A percentile compares a stretch with the other conserved stretches of the same genome.
Conservation (phyloP, 73 alveolate species). For the Paramecium caudatum region DNA sequence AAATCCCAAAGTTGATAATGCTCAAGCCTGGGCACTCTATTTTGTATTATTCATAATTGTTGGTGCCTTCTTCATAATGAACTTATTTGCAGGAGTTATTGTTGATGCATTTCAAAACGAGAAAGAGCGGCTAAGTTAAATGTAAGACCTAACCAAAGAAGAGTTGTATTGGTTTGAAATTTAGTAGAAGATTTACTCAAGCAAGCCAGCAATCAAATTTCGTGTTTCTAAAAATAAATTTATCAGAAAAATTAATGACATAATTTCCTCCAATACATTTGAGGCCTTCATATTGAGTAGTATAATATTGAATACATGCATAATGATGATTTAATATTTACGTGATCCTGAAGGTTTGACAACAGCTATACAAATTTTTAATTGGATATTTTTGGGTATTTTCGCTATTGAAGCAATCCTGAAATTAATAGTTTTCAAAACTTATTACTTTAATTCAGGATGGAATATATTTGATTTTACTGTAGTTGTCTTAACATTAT, state of each 20-base stretch:
- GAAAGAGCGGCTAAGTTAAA: constrained; percentile 74
- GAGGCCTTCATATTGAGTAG: constrained; percentile 75
- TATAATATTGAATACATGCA: constrained; percentile 77
- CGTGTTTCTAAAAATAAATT: constrained; percentile 16
- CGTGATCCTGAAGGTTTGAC: constrained; percentile 36
- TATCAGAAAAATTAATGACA: constrained; percentile 33
- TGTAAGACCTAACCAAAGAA: constrained; percentile 67
- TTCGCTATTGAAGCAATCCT: constrained; percentile 74
- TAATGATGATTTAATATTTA: constrained; percentile 71
- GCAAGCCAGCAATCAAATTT: constrained; percentile 64
- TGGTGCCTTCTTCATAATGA: constrained; percentile 78
- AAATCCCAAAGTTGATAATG: constrained; percentile 65
- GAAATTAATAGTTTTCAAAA: constrained; percentile 70
- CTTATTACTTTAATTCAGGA: constrained; percentile 76
- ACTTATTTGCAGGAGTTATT: constrained; percentile 84
- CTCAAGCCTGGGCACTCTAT: constrained; percentile 75
- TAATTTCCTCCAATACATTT: constrained; percentile 35
- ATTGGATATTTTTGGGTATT: constrained; percentile 66
- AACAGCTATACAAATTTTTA: neutral
- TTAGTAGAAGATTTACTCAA: constrained; percentile 51
- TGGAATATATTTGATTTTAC: constrained; percentile 87
- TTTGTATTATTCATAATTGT: constrained; percentile 79
- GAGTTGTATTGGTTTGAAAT: constrained; percentile 80
- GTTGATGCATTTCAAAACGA: constrained; percentile 77
- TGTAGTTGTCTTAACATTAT: constrained; percentile 73